Evolutionary conservation across 306 rosid species (phyloP).

Genomic region (Acmispon strigosus): DNA sequence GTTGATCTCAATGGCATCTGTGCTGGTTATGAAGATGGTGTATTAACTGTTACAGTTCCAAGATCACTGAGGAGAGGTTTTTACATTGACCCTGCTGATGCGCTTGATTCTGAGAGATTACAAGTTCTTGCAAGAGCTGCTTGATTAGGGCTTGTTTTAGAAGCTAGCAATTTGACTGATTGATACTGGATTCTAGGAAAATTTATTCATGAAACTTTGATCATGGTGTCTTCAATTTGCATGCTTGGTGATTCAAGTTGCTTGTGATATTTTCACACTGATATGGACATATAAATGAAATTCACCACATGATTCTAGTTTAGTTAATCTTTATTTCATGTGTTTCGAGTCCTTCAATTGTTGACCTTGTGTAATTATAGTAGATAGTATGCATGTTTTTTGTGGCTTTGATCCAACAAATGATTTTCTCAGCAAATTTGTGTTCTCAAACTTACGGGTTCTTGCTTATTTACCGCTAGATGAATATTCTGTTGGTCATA

Average conservation of each 20-base stretch:
- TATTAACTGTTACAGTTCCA: conserved; percentile 61
- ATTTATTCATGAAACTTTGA: not conserved
- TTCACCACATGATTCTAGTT: not conserved
- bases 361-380: not conserved
- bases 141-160: not conserved
- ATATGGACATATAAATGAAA: not conserved
- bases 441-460: too few species aligned
- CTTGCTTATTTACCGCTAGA: too few species aligned
- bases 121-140: conserved; percentile 75
- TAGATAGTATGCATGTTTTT: not conserved
- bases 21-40: conserved; percentile 62
- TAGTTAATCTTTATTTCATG: not conserved
- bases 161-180: not conserved
- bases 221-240: not conserved
- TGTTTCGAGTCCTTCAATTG: not conserved
- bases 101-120: conserved; percentile 27
- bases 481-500: too few species aligned
- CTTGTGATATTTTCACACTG: not conserved
- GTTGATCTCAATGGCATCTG: conserved; percentile 53
- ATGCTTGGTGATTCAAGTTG: not conserved
- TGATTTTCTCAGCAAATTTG: too few species aligned
- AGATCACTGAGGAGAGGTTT: conserved; percentile 45
- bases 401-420: too few species aligned
- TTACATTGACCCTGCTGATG: conserved; percentile 43
- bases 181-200: not conserved